Evolutionary conservation across 306 rosid genomes (phyloP).

Genomic region (Inga leiocalycina): DNA sequence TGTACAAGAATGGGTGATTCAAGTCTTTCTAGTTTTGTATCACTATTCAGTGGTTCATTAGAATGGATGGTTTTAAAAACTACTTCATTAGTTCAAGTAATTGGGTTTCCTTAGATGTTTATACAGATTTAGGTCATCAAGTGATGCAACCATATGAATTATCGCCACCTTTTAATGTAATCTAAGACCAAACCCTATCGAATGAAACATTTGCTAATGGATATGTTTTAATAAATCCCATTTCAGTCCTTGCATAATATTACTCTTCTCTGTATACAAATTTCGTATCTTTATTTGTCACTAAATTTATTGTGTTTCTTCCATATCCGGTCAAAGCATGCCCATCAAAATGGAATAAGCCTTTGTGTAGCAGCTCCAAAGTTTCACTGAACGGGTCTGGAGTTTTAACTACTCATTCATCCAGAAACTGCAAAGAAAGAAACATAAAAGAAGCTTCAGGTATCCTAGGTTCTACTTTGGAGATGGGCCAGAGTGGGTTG

Average conservation of each 20-base stretch:
- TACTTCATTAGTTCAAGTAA: constrained; percentile 20
- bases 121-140: background rate
- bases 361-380: constrained; percentile 76
- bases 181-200: background rate
- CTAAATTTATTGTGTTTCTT: constrained; percentile 12
- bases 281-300: constrained; percentile 1
- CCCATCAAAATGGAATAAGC: constrained; percentile 40
- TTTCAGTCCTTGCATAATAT: background rate
- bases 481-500: constrained; percentile 36
- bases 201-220: background rate
- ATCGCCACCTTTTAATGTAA: background rate
- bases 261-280: background rate
- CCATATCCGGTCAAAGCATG: constrained; percentile 24
- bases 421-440: constrained; percentile 40
- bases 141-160: background rate
- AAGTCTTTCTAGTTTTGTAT: background rate
- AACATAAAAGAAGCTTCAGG: constrained; percentile 50
- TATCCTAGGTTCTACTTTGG: constrained; percentile 45
- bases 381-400: constrained; percentile 59
- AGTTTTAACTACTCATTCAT: constrained; percentile 41
- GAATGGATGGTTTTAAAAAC: background rate
- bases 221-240: background rate
- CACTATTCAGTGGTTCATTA: background rate
- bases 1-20: background rate
- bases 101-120: background rate